Percentiles rank a stretch among this genome's conserved stretches.
Conservation (phyloP, 352 stramenopile genomes). For the Pythium utonaiense region DNA sequence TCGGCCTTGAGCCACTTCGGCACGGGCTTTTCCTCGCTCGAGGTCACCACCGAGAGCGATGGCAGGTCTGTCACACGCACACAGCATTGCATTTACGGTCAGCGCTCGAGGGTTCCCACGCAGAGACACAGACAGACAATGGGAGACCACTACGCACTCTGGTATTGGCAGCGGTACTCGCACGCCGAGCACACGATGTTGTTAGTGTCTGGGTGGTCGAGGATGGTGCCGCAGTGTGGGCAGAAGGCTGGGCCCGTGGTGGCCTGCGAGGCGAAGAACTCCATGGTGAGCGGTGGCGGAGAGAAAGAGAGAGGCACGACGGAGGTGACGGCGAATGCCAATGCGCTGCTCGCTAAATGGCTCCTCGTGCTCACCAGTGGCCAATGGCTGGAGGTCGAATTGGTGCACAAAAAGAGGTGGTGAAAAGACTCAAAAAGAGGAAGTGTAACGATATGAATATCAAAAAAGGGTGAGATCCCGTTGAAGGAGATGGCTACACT, state of each 20-base stretch:
- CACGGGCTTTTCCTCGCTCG: slow-evolving; percentile 69
- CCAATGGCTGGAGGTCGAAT: slow-evolving; percentile 21
- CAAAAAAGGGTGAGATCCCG: slow-evolving; percentile 17
- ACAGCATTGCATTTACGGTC: no score
- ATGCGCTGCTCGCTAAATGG: slow-evolving; percentile 18
- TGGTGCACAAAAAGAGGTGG: slow-evolving; percentile 10
- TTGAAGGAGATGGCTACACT: slow-evolving; percentile 17
- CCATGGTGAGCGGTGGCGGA: slow-evolving; percentile 27
- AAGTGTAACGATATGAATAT: background rate
- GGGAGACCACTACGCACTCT: slow-evolving; percentile 59
- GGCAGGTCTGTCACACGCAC: slow-evolving; percentile 50
- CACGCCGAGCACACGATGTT: slow-evolving; percentile 85
- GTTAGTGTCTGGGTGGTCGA: slow-evolving; percentile 85
- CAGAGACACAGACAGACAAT: no score
- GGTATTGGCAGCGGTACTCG: slow-evolving; percentile 80
- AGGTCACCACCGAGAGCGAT: slow-evolving; percentile 70
- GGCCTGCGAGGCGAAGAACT: slow-evolving; percentile 68
- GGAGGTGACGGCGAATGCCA: background rate
- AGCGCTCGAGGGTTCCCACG: no score
- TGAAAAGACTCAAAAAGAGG: background rate
- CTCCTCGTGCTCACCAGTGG: slow-evolving; percentile 13
- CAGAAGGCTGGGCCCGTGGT: slow-evolving; percentile 83
- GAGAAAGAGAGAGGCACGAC: no score
- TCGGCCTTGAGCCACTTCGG: slow-evolving; percentile 81
- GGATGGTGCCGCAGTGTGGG: slow-evolving; percentile 83